phyloP scores from a whole-genome alignment of 2,329 filamentous ascomycete species.

The Karstenula rhodostoma region DNA sequence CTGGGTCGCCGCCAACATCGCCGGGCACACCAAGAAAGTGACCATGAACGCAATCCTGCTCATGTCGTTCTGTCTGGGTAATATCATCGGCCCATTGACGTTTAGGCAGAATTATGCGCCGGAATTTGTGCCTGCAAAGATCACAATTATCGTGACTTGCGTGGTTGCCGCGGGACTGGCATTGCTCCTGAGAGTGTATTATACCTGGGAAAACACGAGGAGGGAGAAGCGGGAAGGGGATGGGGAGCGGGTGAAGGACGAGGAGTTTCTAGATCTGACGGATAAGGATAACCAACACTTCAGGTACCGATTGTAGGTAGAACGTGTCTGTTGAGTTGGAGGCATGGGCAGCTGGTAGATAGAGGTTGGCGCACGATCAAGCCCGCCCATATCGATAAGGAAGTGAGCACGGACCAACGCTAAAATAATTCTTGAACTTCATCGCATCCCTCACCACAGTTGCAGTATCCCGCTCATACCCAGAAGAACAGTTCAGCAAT shows the following conservation, averaged over 20 bases:
- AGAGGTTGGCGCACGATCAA: no score
- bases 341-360: no score
- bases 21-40: conserved; percentile 57
- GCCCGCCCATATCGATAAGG: no score
- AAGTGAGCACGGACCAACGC: no score
- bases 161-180: conserved; percentile 53
- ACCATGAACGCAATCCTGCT: conserved; percentile 61
- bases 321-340: no score
- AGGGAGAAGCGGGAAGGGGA: conserved; percentile 28
- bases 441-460: no score
- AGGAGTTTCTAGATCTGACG: conserved; percentile 48
- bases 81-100: conserved; percentile 54
- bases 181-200: conserved; percentile 35
- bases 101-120: conserved; percentile 49
- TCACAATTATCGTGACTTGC: conserved; percentile 40
- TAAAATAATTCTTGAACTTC: no score
- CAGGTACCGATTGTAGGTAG: conserved; percentile 26
- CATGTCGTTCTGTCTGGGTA: conserved; percentile 53
- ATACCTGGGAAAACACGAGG: conserved; percentile 41
- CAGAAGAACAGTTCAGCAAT: no score
- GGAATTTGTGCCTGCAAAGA: conserved; percentile 56
- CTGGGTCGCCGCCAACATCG: conserved; percentile 58
- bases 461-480: no score
- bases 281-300: conserved; percentile 44
- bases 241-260: conserved; percentile 28